Evolutionary conservation across 2,329 filamentous ascomycete genomes (phyloP).

Genomic region (Fusarium veterinarium): DNA sequence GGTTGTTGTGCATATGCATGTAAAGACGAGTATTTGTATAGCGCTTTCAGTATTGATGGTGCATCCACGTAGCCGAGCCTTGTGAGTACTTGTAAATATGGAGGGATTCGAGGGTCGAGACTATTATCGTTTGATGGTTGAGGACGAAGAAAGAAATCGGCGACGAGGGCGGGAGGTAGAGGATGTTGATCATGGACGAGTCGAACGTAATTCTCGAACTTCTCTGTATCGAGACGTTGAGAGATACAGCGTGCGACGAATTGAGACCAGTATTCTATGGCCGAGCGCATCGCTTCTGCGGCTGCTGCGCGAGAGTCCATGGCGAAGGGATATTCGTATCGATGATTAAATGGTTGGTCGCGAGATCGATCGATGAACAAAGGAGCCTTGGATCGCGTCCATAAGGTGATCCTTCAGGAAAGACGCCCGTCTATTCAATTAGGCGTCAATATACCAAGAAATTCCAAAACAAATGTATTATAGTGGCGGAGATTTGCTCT

Average conservation of each 20-base stretch:
- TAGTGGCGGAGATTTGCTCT: background rate
- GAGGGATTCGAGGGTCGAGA: slow-evolving; percentile 69
- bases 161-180: slow-evolving; percentile 62
- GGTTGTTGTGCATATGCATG: slow-evolving; percentile 49
- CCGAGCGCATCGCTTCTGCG: slow-evolving; percentile 42
- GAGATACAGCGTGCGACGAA: slow-evolving; percentile 64
- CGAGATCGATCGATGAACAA: slow-evolving; percentile 6
- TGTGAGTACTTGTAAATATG: slow-evolving; percentile 69
- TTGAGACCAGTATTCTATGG: slow-evolving; percentile 58
- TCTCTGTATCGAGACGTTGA: slow-evolving; percentile 62
- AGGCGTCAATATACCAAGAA: background rate
- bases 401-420: background rate
- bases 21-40: slow-evolving; percentile 68
- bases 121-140: slow-evolving; percentile 59
- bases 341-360: background rate
- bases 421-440: background rate
- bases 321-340: background rate
- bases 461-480: background rate
- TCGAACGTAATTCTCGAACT: slow-evolving; percentile 64
- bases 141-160: slow-evolving; percentile 70
- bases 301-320: slow-evolving; percentile 46
- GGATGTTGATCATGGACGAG: slow-evolving; percentile 64
- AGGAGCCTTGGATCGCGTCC: slow-evolving; percentile 18
- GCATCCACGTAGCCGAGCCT: slow-evolving; percentile 64
- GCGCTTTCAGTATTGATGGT: slow-evolving; percentile 63